A percentile compares a stretch with the other conserved stretches of the same genome.
phyloP scores from a whole-genome alignment of 2,329 filamentous ascomycete species.

The Sarocladium brachiariae region DNA sequence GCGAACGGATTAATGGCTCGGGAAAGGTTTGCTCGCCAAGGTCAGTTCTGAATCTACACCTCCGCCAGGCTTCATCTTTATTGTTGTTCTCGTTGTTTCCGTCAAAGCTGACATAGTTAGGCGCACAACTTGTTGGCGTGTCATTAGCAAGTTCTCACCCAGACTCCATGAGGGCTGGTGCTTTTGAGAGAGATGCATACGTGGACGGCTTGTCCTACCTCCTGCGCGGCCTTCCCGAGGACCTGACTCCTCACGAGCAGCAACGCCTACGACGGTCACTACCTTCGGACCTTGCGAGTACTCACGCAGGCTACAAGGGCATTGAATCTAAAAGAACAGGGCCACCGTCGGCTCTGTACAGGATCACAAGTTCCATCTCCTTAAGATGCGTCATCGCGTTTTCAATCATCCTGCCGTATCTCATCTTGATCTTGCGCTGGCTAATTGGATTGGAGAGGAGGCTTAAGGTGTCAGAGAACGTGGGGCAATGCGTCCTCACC shows the following conservation, averaged over 20 bases:
- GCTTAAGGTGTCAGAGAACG: conserved; percentile 62
- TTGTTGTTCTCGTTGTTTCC: too few relatives aligned
- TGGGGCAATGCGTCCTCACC: conserved; percentile 62
- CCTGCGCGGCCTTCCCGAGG: conserved; percentile 52
- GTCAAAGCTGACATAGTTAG: too few relatives aligned
- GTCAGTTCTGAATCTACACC: too few relatives aligned
- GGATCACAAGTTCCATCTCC: conserved; percentile 47
- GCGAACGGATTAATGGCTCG: background rate
- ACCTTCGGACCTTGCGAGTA: background rate
- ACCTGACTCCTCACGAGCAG: conserved; percentile 49
- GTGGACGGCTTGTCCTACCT: conserved; percentile 58
- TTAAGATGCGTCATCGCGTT: conserved; percentile 52
- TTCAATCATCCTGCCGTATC: conserved; percentile 55
- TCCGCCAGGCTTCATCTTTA: too few relatives aligned
- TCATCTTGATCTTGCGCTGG: conserved; percentile 44
- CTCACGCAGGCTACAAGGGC: background rate
- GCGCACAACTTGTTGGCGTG: conserved; percentile 21
- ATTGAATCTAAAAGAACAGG: background rate
- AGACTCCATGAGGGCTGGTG: conserved; percentile 16
- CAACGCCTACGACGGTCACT: conserved; percentile 23
- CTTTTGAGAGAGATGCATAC: conserved; percentile 52
- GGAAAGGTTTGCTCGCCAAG: conserved; percentile 23
- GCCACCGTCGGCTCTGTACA: conserved; percentile 48
- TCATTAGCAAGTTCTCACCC: conserved; percentile 18
- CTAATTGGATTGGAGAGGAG: conserved; percentile 58